These are phyloP conservation scores for Clavispora phyllophila DNA, from an alignment of 805 yeast genomes.

Conservation along the genomic window DNA sequence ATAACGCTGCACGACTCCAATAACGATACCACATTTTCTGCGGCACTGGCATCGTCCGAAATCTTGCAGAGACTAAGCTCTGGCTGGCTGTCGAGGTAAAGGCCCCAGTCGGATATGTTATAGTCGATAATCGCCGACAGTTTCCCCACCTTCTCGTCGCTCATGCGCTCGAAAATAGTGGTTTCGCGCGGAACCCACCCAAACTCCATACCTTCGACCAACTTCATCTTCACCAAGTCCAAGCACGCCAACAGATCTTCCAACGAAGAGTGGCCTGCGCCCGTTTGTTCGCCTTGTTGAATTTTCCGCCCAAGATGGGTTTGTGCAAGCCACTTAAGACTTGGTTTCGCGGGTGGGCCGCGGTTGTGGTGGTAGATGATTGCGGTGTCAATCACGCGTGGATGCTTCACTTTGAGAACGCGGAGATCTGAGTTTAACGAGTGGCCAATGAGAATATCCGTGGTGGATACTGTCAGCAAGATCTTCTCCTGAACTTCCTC, in stretches of 20 bases:
- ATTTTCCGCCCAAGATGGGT: slow-evolving; percentile 53
- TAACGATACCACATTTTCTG: slow-evolving; percentile 36
- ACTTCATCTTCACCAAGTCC: slow-evolving; percentile 66
- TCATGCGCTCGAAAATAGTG: slow-evolving; percentile 20
- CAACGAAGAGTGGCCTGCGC: slow-evolving; percentile 70
- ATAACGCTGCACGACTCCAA: slow-evolving; percentile 40
- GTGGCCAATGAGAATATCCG: slow-evolving; percentile 80
- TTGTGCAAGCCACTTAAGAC: slow-evolving; percentile 65
- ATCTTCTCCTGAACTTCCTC: slow-evolving; percentile 63
- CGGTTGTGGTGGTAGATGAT: slow-evolving; percentile 70
- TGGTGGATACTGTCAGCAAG: slow-evolving; percentile 39
- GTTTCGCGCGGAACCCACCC: slow-evolving; percentile 41
- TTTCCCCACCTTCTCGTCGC: background rate
- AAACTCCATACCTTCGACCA: slow-evolving; percentile 58
- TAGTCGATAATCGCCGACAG: slow-evolving; percentile 22
- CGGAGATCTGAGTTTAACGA: slow-evolving; percentile 80
- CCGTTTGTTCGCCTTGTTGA: slow-evolving; percentile 56
- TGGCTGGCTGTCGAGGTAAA: slow-evolving; percentile 5
- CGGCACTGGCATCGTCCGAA: slow-evolving; percentile 55
- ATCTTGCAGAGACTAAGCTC: slow-evolving; percentile 35
- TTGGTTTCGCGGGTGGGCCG: slow-evolving; percentile 78
- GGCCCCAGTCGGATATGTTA: slow-evolving; percentile 15
- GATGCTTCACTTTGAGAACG: slow-evolving; percentile 68
- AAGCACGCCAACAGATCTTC: slow-evolving; percentile 83
- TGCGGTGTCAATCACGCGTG: slow-evolving; percentile 75